Conservation (phyloP, 176 grass and related monocot genomes). For the Juncus effusus region DNA sequence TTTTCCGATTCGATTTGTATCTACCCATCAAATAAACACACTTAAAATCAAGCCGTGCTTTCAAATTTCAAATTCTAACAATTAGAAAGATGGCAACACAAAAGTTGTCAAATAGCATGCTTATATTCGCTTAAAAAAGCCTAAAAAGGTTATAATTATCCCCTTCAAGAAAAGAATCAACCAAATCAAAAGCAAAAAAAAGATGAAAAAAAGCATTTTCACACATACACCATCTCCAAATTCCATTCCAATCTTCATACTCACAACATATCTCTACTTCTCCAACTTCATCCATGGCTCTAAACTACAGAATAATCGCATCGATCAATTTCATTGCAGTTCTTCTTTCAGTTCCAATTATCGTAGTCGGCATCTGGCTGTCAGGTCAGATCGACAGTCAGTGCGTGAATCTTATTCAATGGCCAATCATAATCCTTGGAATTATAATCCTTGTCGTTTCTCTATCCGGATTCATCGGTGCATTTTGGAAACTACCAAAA, state of each 20-base stretch:
- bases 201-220: slow-evolving; percentile 20
- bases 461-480: slow-evolving; percentile 55
- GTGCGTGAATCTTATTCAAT: slow-evolving; percentile 76
- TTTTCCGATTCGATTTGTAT: too few species aligned
- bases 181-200: slow-evolving; percentile 14
- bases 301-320: slow-evolving; percentile 49
- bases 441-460: slow-evolving; percentile 49
- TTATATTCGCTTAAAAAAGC: not conserved
- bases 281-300: slow-evolving; percentile 37
- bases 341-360: slow-evolving; percentile 71
- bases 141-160: slow-evolving; percentile 22
- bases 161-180: slow-evolving; percentile 27
- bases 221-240: slow-evolving; percentile 2
- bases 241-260: not conserved
- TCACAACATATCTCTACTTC: not conserved
- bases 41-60: too few species aligned
- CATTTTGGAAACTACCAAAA: slow-evolving; percentile 66
- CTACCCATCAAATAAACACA: too few species aligned
- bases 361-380: slow-evolving; percentile 70
- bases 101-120: too few species aligned
- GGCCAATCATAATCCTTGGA: slow-evolving; percentile 62
- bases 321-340: slow-evolving; percentile 53
- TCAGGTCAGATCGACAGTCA: slow-evolving; percentile 55
- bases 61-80: too few species aligned
- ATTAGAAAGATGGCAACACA: too few species aligned